phyloP scores from a whole-genome alignment of 176 grass and related monocot species.

The Oryza glumipatula region DNA sequence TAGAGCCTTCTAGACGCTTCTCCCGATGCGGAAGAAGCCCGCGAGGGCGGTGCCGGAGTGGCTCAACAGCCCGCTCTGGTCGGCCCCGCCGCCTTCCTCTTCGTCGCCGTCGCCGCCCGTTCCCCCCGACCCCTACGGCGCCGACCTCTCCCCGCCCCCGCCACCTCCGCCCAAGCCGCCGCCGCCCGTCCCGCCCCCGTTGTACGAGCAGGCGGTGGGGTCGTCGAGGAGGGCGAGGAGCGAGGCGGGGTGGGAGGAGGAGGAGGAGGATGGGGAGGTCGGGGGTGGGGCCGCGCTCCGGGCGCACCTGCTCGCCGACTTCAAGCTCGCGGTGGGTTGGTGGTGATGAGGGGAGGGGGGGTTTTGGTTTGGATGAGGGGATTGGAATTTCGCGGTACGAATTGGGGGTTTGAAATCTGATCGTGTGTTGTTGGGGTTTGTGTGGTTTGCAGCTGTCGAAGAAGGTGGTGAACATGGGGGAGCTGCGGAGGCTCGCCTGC shows the following conservation, averaged over 20 bases:
- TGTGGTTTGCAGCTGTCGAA: constrained; percentile 62
- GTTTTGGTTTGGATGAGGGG: neutral
- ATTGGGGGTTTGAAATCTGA: neutral
- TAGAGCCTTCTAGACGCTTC: neutral
- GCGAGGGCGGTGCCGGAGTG: constrained; percentile 67
- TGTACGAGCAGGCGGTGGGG: constrained; percentile 54
- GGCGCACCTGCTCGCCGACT: constrained; percentile 53
- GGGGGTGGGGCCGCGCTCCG: constrained; percentile 25
- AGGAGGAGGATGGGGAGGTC: neutral
- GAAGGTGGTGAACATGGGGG: constrained; percentile 87
- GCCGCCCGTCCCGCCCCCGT: constrained; percentile 28
- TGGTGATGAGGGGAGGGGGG: neutral
- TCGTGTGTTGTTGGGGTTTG: neutral
- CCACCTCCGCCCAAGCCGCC: constrained; percentile 16
- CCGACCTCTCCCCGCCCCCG: constrained; percentile 39
- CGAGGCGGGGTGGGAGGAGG: neutral
- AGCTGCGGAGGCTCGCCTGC: constrained; percentile 74
- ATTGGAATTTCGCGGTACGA: neutral
- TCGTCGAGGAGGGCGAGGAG: neutral
- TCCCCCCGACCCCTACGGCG: constrained; percentile 46
- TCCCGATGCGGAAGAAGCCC: constrained; percentile 44
- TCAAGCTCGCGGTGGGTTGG: constrained; percentile 41
- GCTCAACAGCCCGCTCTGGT: constrained; percentile 95
- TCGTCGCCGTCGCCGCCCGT: constrained; percentile 9
- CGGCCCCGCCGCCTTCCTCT: constrained; percentile 38